These are phyloP conservation scores for Triangularia setosa DNA, from an alignment of 2,329 filamentous ascomycete species.

Conservation along the genomic window DNA sequence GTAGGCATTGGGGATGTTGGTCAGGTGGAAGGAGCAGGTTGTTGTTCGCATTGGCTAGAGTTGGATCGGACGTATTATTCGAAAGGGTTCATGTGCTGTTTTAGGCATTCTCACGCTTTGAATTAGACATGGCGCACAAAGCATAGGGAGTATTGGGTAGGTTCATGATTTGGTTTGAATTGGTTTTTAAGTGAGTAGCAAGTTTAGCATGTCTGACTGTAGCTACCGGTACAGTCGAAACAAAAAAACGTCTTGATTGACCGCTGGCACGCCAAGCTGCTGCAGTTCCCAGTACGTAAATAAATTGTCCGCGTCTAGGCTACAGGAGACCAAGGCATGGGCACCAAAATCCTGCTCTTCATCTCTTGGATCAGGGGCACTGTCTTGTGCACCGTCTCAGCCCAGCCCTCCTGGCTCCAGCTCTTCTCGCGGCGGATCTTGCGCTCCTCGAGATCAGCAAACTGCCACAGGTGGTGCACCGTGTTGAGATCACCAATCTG, in stretches of 20 bases:
- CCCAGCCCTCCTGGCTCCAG: conserved; percentile 94
- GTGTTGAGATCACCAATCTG: conserved; percentile 97
- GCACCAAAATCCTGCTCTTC: conserved; percentile 89
- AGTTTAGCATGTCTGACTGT: not conserved
- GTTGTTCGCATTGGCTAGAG: conserved; percentile 24
- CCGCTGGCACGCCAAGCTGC: not conserved
- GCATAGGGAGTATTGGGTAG: not conserved
- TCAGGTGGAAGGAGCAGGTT: not conserved
- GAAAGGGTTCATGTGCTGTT: conserved; percentile 22
- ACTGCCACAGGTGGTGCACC: conserved; percentile 98
- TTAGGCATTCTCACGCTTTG: conserved; percentile 7
- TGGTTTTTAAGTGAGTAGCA: not conserved
- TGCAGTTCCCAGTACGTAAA: no score
- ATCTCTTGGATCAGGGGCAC: conserved; percentile 95
- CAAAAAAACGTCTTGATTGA: not conserved
- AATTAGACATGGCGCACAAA: not conserved
- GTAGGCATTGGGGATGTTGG: not conserved
- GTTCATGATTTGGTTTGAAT: not conserved
- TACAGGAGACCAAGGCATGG: conserved; percentile 95
- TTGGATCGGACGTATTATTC: conserved; percentile 21
- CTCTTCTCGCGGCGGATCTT: conserved; percentile 88
- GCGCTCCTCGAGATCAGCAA: conserved; percentile 91
- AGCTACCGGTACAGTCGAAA: not conserved
- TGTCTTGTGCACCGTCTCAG: conserved; percentile 96
- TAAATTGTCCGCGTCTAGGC: conserved; percentile 36